Base-by-base conservation (phyloP, 257 asterid genomes). In the Echium plantagineum region DNA sequence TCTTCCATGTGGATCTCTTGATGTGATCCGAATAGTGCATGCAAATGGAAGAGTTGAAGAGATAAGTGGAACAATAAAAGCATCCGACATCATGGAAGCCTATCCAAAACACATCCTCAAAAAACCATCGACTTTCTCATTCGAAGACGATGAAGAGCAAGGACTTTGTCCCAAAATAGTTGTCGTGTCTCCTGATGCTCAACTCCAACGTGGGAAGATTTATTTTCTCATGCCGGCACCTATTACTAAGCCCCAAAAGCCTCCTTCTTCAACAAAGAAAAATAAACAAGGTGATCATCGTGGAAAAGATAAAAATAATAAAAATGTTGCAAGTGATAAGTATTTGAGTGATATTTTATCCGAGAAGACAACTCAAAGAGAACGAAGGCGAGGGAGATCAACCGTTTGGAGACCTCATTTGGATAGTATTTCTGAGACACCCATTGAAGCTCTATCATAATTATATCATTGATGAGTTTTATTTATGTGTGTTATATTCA, bases 1-100 rank as follows among this genome's bases (percentile, higher is more conserved):
- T 71, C 83, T 91, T 16, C 98, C 98, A n/a, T 91, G 98, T 69
- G 98, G 98, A 2, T 83, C 94, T 6, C 86, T 91, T 12, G 98
- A 91, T 73, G 98, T 91, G 63, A 78, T 91, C 72, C 80, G 98
- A 46, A 88, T 91, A 24, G 94, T 91, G 15, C 98, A 91, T 61
- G 61, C 89, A 0, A 84, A 84, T 57, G 98, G 98, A 54, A 78
- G 76, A 46, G 96, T 88, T 5, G 96, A 91, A 55, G 98, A 88
- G 59, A 63, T 91, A 62, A 77, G 81, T 32, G 89, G 89, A 60
- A 64, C 81, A 22, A 75, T 91, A 0, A 84, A 62, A 67, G 97
- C 98, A 0, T 79, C 73, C 6, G 94, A 91, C 22, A 91, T 91
- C 79, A 79, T 91, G 83, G 81, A 82, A 62, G 77, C 79, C 3